Percentiles rank a stretch among this genome's conserved stretches.
Conservation (phyloP, 768 basidiomycete genomes). For the Tricholoma flavovirens region DNA sequence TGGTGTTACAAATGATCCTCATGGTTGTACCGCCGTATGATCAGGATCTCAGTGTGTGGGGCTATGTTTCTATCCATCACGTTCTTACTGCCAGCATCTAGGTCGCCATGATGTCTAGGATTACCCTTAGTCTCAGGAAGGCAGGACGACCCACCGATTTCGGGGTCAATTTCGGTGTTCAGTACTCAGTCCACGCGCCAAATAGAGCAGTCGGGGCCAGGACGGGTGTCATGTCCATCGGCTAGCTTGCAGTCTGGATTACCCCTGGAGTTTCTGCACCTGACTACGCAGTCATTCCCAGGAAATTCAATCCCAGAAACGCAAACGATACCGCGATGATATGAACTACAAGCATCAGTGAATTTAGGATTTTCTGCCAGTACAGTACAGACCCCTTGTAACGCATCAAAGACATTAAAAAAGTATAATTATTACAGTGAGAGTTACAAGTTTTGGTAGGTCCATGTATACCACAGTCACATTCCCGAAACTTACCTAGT, state of each 20-base stretch:
- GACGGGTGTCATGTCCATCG: neutral
- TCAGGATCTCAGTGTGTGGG: neutral
- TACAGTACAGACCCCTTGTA: too few relatives aligned
- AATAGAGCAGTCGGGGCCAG: neutral
- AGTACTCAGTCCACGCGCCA: neutral
- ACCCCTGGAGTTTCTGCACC: neutral
- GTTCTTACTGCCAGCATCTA: neutral
- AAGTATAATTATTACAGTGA: too few relatives aligned
- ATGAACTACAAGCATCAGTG: neutral
- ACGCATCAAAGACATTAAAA: too few relatives aligned
- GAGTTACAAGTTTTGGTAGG: too few relatives aligned
- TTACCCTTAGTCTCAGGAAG: constrained; percentile 7
- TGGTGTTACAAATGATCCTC: too few relatives aligned
- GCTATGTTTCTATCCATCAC: neutral
- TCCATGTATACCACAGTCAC: too few relatives aligned
- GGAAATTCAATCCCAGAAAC: too few relatives aligned
- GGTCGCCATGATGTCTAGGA: constrained; percentile 27
- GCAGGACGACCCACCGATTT: neutral
- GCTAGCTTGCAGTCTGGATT: neutral
- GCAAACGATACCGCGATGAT: neutral
- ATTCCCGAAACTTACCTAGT: too few relatives aligned
- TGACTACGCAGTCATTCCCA: neutral
- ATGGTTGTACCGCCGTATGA: too few relatives aligned
- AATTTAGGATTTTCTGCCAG: too few relatives aligned
- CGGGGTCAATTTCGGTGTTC: too few relatives aligned